Evolutionary conservation across 371 early-diverging fungal genomes (phyloP), one percentile per base, ranked within the genome.

Genomic region (Mortierella polycephala): DNA sequence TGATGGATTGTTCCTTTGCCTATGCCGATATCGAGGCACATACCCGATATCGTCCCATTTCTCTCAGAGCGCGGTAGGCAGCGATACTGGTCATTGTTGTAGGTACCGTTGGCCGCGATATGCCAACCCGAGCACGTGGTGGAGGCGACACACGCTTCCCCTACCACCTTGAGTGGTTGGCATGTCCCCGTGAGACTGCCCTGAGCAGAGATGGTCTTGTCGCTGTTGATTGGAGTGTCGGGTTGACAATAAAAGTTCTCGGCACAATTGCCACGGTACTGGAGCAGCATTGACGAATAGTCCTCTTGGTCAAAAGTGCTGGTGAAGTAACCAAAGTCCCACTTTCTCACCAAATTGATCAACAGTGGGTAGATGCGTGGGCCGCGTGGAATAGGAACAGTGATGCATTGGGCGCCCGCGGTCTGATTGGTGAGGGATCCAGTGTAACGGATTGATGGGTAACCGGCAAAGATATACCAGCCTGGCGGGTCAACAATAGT

Each of bases 241-340:
- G 79, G 79, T 16, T 52, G 52, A 39, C 79, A 77, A 18, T 65
- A 72, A 54, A 55, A 68, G 18, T 37, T 51, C 13, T 68, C 62
- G 1, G 55, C 69, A 14, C 79, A 77, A 55, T 77, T 71, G 57
- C 79, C 79, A 20, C 79, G 60, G 63, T 64, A 69, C 20, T 69
- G 69, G 7, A 75, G 47, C 45, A 71, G 45, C 0, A 71, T 67
- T n/a, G n/a, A n/a, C 8, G 67, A 55, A 1, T 49, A 40, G 21
- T 59, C 70, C 0, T 7, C 0, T 10, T 2, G 0, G 40, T 75
- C 76, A 10, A 77, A 20, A 0, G 1, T 2, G 8, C 50, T 21
- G 1, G 10, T 14, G 5, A 58, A 12, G 2, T 9, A 8, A 0
- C 65, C 64, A 14, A 72, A 39, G 53, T 77, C 79, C 8, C 16